Evolutionary conservation across 768 basidiomycete genomes (phyloP), one percentile per base, ranked within the genome.

Genomic region (Rhizopogon vulgaris): DNA sequence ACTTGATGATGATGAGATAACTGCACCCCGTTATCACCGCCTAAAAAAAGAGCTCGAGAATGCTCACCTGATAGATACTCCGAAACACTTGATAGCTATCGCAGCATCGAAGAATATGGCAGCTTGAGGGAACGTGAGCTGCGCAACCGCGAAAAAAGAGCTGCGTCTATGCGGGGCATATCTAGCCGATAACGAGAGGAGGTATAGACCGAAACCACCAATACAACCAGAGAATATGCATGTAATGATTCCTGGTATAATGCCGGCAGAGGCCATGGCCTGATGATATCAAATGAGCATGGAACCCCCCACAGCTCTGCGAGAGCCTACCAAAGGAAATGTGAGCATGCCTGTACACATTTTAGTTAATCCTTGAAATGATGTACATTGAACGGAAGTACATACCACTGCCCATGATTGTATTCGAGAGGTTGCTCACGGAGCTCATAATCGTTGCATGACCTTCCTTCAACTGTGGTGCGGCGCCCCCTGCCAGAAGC

Each of bases 1-100:
- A 86, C 73, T 97, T 91, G 68, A 94, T 83, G 59, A 95, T 93
- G 61, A 94, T 94, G 54, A 93, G 75, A 66, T 93, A 91, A 63
- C 89, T 91, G 59, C 41, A 38, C 39, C 34, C 3, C 27, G 28
- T 36, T 43, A 36, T n/a, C 11, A 48, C 22, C 10, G 36, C 28
- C 24, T 6, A 17, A 7, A 42, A 6, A 24, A 30, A 25, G 2
- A 25, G 17, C 7, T 11, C n/a, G 48, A 37, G 37, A 25, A 47
- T 18, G 36, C 78, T 41, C 69, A 92, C 80, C 91, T 93, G 60
- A 94, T 85, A 32, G 90, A 92, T 3, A 98, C 95, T 17, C 95
- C 95, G 64, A 96, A 96, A 67, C 95, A 98, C 66, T 98, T 98
- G 65, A 84, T 86, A 9, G 93, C 93, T 59, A 98, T 93, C 11